Evolutionary conservation across 1,284 basidiomycete genomes (phyloP).

Genomic region (Porogramme epimiltina): DNA sequence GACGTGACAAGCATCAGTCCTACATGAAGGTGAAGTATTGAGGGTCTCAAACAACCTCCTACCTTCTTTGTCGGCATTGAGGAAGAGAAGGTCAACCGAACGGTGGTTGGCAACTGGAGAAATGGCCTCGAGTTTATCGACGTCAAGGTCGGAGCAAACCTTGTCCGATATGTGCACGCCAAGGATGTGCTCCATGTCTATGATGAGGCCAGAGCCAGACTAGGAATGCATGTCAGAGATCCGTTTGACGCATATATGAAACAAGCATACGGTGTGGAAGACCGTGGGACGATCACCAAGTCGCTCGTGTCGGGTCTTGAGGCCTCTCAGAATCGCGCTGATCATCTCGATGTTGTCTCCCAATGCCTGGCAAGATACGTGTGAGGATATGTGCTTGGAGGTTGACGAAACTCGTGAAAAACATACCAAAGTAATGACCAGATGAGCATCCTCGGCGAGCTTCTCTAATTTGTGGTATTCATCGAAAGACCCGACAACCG

Average conservation of each 20-base stretch:
- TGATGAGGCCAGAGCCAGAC: conserved; percentile 45
- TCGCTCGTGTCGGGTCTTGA: conserved; percentile 41
- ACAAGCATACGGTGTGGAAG: conserved; percentile 52
- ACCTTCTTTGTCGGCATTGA: conserved; percentile 1
- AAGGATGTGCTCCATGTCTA: conserved; percentile 26
- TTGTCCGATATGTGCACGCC: conserved; percentile 30
- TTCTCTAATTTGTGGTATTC: neutral
- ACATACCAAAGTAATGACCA: neutral
- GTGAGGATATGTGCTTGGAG: no score
- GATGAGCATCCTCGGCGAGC: neutral
- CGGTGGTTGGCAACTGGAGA: conserved; percentile 34
- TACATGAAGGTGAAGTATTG: no score
- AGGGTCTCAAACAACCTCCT: no score
- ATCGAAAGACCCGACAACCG: neutral
- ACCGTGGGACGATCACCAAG: conserved; percentile 43
- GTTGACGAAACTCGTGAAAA: no score
- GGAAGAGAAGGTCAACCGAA: conserved; percentile 25
- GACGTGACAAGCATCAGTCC: neutral
- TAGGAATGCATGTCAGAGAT: conserved; percentile 14
- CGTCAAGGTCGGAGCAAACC: conserved; percentile 39
- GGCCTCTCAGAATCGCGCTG: conserved; percentile 43
- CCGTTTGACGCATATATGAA: neutral
- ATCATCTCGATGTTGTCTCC: conserved; percentile 42
- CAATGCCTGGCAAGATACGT: no score
- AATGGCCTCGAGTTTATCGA: conserved; percentile 35